These are phyloP conservation scores for Phytophthora megakarya DNA, from an alignment of 352 stramenopile species.

Conservation along the genomic window DNA sequence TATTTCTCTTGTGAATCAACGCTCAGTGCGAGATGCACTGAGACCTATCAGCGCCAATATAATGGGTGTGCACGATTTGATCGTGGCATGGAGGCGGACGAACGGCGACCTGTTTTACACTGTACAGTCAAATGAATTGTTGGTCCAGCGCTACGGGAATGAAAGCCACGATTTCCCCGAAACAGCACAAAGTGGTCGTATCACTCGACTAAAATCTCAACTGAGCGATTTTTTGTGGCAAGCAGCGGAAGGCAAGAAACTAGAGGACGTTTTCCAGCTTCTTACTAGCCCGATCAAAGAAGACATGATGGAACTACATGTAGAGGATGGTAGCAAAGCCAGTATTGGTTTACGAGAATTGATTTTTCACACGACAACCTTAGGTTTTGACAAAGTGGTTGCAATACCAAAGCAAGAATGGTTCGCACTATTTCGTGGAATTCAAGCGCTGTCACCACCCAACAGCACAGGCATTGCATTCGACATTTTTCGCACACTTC, in stretches of 20 bases:
- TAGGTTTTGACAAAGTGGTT: slow-evolving; percentile 24
- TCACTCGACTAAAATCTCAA: slow-evolving; percentile 27
- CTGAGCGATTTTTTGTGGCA: slow-evolving; percentile 41
- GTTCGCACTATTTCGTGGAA: slow-evolving; percentile 40
- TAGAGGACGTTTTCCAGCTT: slow-evolving; percentile 32
- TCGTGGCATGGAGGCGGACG: slow-evolving; percentile 32
- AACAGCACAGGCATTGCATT: slow-evolving; percentile 22
- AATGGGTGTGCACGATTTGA: slow-evolving; percentile 19
- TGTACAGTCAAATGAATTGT: slow-evolving; percentile 11
- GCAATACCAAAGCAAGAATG: slow-evolving; percentile 43
- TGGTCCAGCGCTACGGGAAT: slow-evolving; percentile 31
- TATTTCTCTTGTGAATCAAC: slow-evolving; percentile 13
- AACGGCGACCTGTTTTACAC: slow-evolving; percentile 47
- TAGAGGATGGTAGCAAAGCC: background rate
- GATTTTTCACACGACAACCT: slow-evolving; percentile 15
- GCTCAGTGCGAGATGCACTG: slow-evolving; percentile 21
- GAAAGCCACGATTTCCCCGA: slow-evolving; percentile 43
- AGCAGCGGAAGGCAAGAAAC: slow-evolving; percentile 14
- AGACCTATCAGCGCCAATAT: slow-evolving; percentile 22
- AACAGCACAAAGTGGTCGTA: slow-evolving; percentile 29
- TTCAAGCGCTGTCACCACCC: slow-evolving; percentile 31
- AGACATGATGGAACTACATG: background rate
- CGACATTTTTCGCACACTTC: slow-evolving; percentile 37
- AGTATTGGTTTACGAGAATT: slow-evolving; percentile 23
- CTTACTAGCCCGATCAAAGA: slow-evolving; percentile 9